Base-by-base conservation (phyloP, 176 grass and related monocot species). In the Raddia guianensis region DNA sequence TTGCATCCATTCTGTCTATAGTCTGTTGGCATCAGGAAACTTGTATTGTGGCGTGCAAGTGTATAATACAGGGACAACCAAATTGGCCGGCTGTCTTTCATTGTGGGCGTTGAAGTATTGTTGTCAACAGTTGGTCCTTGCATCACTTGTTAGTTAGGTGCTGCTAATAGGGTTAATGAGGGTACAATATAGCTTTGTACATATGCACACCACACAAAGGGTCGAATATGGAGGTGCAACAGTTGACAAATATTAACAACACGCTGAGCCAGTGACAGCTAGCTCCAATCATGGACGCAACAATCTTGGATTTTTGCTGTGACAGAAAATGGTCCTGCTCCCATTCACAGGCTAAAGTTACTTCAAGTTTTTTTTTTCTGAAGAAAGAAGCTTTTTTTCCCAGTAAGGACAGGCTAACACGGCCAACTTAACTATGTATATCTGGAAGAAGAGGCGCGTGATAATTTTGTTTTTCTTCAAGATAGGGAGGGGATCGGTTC, bases 51-150 rank as follows among this genome's bases (percentile, higher is more conserved):
- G 67, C 33, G 67, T 90, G 68, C 83, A 59, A 86, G 68, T 74
- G 61, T 64, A 63, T 40, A 40, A 40, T 52, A 90, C 74, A 90
- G 61, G 74, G 83, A 42, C 79, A 86, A 73, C 83, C 83, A 83
- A 86, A 86, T 82, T 90, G 88, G 83, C 74, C 48, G 83, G 79
- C 68, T 78, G 27, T 73, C 73, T 85, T 83, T 83, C 45, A 83
- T 90, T 78, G 73, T 74, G 88, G 83, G 55, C 53, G 79, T 86
- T 86, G 88, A 83, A 78, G 88, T 59, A 69, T 90, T 90, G 79
- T 86, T 83, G 74, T 90, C 79, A 69, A 86, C 79, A 90, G 68
- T 86, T 79, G 88, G 79, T 74, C 88, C 83, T 86, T 74, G 5
- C 83, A 78, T 90, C 78, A 86, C 83, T 86, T 68, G 83, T 78